phyloP scores from a whole-genome alignment of 108 stramenopile species.

The Conticribra weissflogii region DNA sequence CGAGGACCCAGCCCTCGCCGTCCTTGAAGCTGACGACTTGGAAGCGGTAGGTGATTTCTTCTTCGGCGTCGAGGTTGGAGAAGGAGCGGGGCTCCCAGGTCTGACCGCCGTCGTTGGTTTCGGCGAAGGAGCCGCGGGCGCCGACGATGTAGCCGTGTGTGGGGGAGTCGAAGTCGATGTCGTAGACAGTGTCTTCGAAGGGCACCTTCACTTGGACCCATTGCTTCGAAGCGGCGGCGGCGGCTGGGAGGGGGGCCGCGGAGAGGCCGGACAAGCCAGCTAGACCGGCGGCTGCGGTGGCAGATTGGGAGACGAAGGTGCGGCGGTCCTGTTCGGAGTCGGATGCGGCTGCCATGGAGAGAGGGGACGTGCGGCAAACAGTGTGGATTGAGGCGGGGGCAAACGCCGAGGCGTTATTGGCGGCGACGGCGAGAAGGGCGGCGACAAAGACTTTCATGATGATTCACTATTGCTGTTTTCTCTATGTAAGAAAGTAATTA shows the following conservation, averaged over 20 bases:
- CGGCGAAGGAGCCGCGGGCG: constrained; percentile 95
- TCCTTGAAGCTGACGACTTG: constrained; percentile 84
- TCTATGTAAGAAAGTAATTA: too few relatives aligned
- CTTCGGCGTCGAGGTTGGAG: constrained; percentile 94
- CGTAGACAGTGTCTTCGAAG: constrained; percentile 90
- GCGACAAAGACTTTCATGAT: constrained; percentile 45
- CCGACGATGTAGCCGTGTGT: constrained; percentile 97
- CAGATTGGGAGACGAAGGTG: constrained; percentile 72
- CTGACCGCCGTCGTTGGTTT: constrained; percentile 93
- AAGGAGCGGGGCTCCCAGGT: constrained; percentile 95
- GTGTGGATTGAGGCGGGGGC: constrained; percentile 8
- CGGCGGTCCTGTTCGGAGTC: constrained; percentile 58
- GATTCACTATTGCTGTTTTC: too few relatives aligned
- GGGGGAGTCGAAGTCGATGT: constrained; percentile 92
- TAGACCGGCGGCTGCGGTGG: constrained; percentile 52
- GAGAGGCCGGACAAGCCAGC: constrained; percentile 38
- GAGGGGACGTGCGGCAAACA: not conserved
- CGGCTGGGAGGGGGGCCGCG: constrained; percentile 49
- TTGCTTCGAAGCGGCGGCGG: constrained; percentile 66
- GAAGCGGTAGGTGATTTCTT: constrained; percentile 95
- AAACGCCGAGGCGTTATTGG: constrained; percentile 13
- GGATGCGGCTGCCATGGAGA: constrained; percentile 18
- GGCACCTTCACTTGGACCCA: constrained; percentile 87
- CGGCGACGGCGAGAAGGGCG: constrained; percentile 28
- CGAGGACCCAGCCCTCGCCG: constrained; percentile 96